Evolutionary conservation across 768 basidiomycete genomes (phyloP), one percentile per base, ranked within the genome.

Genomic region (Pleurotus eryngii): DNA sequence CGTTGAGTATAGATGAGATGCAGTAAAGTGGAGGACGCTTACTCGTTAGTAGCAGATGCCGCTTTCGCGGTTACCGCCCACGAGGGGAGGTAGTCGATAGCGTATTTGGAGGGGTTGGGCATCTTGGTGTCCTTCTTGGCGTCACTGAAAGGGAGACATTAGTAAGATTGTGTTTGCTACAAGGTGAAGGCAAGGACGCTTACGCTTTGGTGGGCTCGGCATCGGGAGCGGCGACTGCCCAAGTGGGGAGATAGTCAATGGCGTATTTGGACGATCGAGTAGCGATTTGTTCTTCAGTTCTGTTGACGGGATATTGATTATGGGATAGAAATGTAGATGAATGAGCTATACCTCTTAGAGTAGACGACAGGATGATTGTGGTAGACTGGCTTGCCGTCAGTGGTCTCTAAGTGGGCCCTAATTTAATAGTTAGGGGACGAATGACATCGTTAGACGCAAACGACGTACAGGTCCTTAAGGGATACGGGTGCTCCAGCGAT

Each of bases 181-280:
- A 37, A 37, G 14, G 49, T 3, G 22, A n/a, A n/a, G 35, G 15
- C 12, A 35, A 3, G 30, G 3, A 3, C 15, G 30, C 49, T 0
- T 50, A 50, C 49, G 38, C n/a, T 9, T 27, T 27, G 8, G 49
- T 26, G 15, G 51, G 15, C 15, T 12, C 51, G 37, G 37, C 37
- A n/a, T 20, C 18, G 51, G 51, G 37, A 54, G 37, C 51, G 42
- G 38, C n/a, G 38, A 54, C 24, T 37, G 51, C 51, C 51, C 51
- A 54, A 22, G 51, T 54, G 5, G 51, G 51, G 17, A 40, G 51
- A 39, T 54, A 54, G 38, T 54, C 51, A 40, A 54, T 54, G 9
- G 51, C 51, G 51, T 54, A 54, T 40, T 54, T 54, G 20, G 51
- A 54, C 14, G 51, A 54, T 4, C 38, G 35, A 42, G 51, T 54